Evolutionary conservation across 768 basidiomycete genomes (phyloP), one percentile per base, ranked within the genome.

Genomic region (Epithele typhae): DNA sequence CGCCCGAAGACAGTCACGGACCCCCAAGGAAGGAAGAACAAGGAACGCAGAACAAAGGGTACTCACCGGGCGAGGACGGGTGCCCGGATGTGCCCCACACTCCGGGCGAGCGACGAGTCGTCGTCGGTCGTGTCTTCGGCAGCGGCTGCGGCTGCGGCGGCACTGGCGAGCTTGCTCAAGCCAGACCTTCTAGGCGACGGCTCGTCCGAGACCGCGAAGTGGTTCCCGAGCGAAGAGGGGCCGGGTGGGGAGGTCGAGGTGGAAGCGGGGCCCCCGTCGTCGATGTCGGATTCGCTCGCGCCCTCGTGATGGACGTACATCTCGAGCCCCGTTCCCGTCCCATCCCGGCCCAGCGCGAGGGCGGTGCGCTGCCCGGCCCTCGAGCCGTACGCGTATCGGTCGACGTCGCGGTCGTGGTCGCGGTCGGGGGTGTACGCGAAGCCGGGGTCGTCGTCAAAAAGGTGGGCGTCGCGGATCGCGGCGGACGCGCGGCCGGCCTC

Each of bases 11-110:
- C n/a, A n/a, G n/a, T n/a, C n/a, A n/a, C n/a, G n/a, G n/a, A n/a
- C n/a, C n/a, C n/a, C n/a, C n/a, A n/a, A n/a, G n/a, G n/a, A n/a
- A n/a, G n/a, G n/a, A n/a, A n/a, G n/a, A n/a, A n/a, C n/a, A n/a
- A n/a, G n/a, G n/a, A n/a, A n/a, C n/a, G n/a, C n/a, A 38, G 33
- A 15, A 19, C 2, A 27, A 35, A 38, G 1, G 30, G 8, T 17
- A 60, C 59, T 46, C 49, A 60, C 59, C 59, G 54, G n/a, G 55
- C 53, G 15, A 60, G 49, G 1, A 56, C 47, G 7, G 59, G 59
- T 7, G 57, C 53, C 39, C 59, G 50, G 36, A 50, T 46, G 43
- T 60, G 59, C 1, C 59, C 59, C 18, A 45, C 23, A 30, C 32
- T 46, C 22, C 43, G 36, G 27, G 36, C 32, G 19, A 43, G 37